Evolutionary conservation across 768 basidiomycete genomes (phyloP), one percentile per base, ranked within the genome.

Genomic region (Leccinum variicolor): DNA sequence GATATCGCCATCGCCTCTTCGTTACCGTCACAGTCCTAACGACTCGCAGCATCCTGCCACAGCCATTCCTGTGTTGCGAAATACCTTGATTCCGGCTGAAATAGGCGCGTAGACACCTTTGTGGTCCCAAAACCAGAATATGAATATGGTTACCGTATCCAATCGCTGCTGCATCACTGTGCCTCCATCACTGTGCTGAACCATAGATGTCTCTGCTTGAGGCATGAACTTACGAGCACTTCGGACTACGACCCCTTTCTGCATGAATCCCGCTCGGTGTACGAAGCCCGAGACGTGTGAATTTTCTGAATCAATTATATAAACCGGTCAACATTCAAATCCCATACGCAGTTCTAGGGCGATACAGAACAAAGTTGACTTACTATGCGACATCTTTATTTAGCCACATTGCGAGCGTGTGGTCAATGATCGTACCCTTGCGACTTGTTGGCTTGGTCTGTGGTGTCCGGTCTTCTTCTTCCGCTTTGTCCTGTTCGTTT

Each of bases 391-490:
- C 11, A 13, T 31, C 31, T 13, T 11, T 31, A 31, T 31, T 31
- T 31, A 31, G 11, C 31, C 31, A 13, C 4, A 31, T 13, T 11
- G 31, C 11, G 31, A 31, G 31, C 11, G 31, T 31, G 4, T 7
- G 25, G 25, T 25, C 25, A 5, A 25, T 25, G 25, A 25, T 25
- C 25, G 25, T 25, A 25, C 25, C 29, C 29, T 29, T 29, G 29
- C 29, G 29, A 9, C 3, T 29, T 29, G 3, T 29, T 33, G 31
- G 11, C 11, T 33, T 33, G 11, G 31, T 13, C 11, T 17, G 52
- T 6, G 21, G 45, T 26, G 28, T 43, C 31, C 14, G 54, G 23
- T 62, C 55, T 43, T 62, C 59, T 11, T 59, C 45, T 29, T 63
- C 59, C 3, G 50, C 49, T 1, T 62, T 57, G 4, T 55, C 53